A percentile compares a stretch with the other conserved stretches of the same genome.
phyloP scores from a whole-genome alignment of 2,329 filamentous ascomycete genomes.

The Periconia digitata region DNA sequence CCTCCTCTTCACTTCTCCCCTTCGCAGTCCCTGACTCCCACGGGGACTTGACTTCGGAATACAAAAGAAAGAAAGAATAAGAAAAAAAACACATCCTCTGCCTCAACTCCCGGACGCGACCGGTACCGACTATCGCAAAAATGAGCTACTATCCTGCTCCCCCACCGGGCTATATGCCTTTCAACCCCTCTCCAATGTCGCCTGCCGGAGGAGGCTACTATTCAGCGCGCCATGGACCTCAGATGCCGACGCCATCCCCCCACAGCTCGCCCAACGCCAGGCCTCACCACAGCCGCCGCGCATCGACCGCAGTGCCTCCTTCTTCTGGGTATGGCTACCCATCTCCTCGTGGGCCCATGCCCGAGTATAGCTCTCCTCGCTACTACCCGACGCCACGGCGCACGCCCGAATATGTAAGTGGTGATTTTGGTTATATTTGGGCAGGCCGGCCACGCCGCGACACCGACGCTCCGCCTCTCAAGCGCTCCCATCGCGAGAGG shows the following conservation, averaged over 20 bases:
- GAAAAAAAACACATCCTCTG: conserved; percentile 3
- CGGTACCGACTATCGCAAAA: conserved; percentile 13
- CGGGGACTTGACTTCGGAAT: too few species aligned
- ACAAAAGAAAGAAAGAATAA: too few species aligned
- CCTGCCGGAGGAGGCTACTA: conserved; percentile 54
- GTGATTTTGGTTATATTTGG: conserved; percentile 51
- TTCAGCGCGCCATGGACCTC: conserved; percentile 54
- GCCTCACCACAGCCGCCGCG: conserved; percentile 59
- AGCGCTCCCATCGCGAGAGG: conserved; percentile 46
- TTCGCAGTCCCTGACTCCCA: background rate
- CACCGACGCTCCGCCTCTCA: conserved; percentile 42
- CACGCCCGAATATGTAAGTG: conserved; percentile 67
- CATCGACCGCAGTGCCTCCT: conserved; percentile 54
- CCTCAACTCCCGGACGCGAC: conserved; percentile 7
- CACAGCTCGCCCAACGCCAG: conserved; percentile 49
- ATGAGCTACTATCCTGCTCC: conserved; percentile 42
- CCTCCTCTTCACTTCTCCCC: conserved; percentile 14
- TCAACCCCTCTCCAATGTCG: conserved; percentile 46
- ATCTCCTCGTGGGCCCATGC: conserved; percentile 47
- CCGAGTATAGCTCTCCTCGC: conserved; percentile 43
- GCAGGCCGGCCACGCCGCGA: conserved; percentile 44
- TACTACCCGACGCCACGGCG: conserved; percentile 54
- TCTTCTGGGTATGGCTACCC: conserved; percentile 37
- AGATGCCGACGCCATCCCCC: conserved; percentile 51
- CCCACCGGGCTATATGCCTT: conserved; percentile 41